phyloP scores from a whole-genome alignment of 352 stramenopile genomes.

The Pythium periplocum region DNA sequence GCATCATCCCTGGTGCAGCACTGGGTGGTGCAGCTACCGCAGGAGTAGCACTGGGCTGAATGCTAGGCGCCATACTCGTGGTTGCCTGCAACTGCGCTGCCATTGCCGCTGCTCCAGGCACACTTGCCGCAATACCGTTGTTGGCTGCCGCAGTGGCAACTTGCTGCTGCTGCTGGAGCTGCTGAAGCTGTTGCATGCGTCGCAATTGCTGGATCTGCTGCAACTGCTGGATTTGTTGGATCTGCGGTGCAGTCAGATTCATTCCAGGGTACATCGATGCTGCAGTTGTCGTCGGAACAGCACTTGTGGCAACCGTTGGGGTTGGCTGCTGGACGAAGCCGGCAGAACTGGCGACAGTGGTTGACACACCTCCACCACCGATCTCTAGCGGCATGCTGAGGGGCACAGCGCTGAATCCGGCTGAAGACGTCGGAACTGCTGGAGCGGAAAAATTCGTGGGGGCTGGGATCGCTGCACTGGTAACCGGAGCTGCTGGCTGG shows the following conservation, averaged over 20 bases:
- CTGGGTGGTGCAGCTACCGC: constrained; percentile 18
- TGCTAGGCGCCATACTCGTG: constrained; percentile 2
- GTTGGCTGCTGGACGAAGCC: constrained; percentile 35
- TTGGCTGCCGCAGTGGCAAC: constrained; percentile 28
- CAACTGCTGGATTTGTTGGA: constrained; percentile 83
- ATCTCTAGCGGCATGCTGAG: constrained; percentile 78
- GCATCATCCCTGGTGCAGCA: constrained; percentile 38
- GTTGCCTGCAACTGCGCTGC: constrained; percentile 25
- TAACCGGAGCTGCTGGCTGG: constrained; percentile 19
- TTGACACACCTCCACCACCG: constrained; percentile 23
- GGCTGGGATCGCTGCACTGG: too few relatives aligned
- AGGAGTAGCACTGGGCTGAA: constrained; percentile 5
- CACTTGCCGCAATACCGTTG: constrained; percentile 23
- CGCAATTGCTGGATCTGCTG: constrained; percentile 84
- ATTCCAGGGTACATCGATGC: constrained; percentile 70
- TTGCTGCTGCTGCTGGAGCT: constrained; percentile 71
- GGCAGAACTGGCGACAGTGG: constrained; percentile 24
- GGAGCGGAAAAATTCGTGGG: constrained; percentile 13
- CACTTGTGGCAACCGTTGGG: constrained; percentile 38
- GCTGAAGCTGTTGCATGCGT: constrained; percentile 62
- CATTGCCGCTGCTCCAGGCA: constrained; percentile 19
- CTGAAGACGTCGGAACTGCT: constrained; percentile 11
- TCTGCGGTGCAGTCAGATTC: constrained; percentile 66
- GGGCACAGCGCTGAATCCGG: constrained; percentile 43
- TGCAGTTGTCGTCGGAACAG: constrained; percentile 20